A percentile compares a stretch with the other conserved stretches of the same genome.
These are phyloP conservation scores for Cladophialophora chaetospira DNA, from an alignment of 2,329 filamentous ascomycete species.

Conservation along the genomic window DNA sequence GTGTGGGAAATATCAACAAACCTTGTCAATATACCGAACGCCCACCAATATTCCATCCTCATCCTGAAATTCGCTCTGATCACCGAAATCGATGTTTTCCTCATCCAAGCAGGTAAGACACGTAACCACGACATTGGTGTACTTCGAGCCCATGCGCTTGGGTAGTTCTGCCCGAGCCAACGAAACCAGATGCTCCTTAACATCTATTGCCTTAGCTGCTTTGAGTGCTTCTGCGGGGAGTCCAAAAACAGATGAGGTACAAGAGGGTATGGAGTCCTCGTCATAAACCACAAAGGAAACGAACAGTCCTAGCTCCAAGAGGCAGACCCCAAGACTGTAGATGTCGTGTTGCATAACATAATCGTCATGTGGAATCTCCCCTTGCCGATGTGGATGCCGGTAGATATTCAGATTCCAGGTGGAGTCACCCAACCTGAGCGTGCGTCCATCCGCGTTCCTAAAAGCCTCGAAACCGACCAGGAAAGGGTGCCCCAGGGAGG, in stretches of 20 bases:
- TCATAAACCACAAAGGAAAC: slow-evolving; percentile 37
- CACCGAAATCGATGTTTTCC: slow-evolving; percentile 36
- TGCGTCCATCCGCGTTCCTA: slow-evolving; percentile 39
- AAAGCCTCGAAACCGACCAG: slow-evolving; percentile 52
- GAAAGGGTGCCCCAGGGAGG: slow-evolving; percentile 37
- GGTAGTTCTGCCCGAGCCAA: slow-evolving; percentile 34
- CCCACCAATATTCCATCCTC: slow-evolving; percentile 37
- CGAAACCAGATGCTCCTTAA: background rate
- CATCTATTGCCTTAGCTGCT: background rate
- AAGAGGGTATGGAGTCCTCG: background rate
- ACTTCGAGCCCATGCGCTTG: slow-evolving; percentile 39
- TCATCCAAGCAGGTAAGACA: slow-evolving; percentile 38
- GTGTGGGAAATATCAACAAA: no score
- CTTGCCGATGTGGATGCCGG: slow-evolving; percentile 53
- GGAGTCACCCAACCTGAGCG: slow-evolving; percentile 41
- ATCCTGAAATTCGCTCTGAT: slow-evolving; percentile 35
- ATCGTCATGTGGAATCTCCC: slow-evolving; percentile 39
- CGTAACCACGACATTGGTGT: slow-evolving; percentile 36
- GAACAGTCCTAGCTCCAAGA: slow-evolving; percentile 58
- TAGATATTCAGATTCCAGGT: slow-evolving; percentile 53
- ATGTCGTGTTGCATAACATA: slow-evolving; percentile 60
- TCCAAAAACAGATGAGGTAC: background rate
- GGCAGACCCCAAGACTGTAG: slow-evolving; percentile 57
- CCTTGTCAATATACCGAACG: slow-evolving; percentile 40
- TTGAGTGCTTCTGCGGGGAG: background rate